Base-by-base conservation (phyloP, 768 basidiomycete species). In the Leccinum uliginosum region DNA sequence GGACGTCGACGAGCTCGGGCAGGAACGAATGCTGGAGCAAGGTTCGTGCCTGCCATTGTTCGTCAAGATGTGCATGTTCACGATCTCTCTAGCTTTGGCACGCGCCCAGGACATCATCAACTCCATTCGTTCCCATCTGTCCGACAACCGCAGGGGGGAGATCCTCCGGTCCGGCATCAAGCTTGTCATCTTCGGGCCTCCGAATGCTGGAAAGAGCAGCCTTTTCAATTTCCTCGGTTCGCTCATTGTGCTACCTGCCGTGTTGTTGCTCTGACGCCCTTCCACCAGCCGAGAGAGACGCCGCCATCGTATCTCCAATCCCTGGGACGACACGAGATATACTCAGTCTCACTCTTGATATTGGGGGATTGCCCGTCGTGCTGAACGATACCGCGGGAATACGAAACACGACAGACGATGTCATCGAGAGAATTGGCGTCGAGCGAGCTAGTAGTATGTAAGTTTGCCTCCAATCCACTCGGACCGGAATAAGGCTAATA, bases 121-220 rank as follows among this genome's bases (percentile, higher is more conserved):
- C 0, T 74, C 67, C 29, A 88, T 96, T 43, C 70, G 71, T 30
- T 67, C 62, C 0, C 82, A 90, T 54, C 74, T 95, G 1, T 70
- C 79, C 6, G 92, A 94, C 69, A 83, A 81, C 48, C 81, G 86
- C 19, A 78, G 87, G 34, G 92, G 93, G 0, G 93, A 96, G 68
- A 84, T 96, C 51, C 74, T 94, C 58, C 84, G 91, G 12, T 82
- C 84, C 1, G 94, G 93, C 3, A 81, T 95, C 49, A 84, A 83
- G 46, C 76, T 96, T 9, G 87, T 90, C 14, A 94, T 97, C 38
- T 93, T 94, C 65, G 93, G 93, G 1, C 91, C 93, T 23, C 91
- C 94, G 0, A 97, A 97, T 64, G 92, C 89, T 1, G 94, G 93
- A n/a, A 97, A 96, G 74, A 93, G 91, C 65, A 91, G 87, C 64